Evolutionary conservation across 139 green algal genomes (phyloP).

Genomic region (Astrephomene gubernaculifera): DNA sequence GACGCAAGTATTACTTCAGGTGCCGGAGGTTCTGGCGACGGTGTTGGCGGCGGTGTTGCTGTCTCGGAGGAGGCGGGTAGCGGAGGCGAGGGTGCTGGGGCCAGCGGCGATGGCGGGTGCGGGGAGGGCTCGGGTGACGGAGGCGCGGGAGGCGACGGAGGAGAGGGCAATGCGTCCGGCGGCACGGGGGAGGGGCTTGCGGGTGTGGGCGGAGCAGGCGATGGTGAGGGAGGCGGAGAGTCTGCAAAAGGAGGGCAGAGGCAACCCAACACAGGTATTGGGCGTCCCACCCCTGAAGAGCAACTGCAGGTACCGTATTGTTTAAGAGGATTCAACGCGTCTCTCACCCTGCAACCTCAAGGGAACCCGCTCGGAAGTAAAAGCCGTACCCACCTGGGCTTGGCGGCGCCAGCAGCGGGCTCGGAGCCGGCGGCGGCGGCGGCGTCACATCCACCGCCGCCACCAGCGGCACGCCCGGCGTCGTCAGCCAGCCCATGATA

Average conservation of each 20-base stretch:
- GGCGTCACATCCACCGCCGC: constrained; percentile 4
- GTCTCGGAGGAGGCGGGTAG: not conserved
- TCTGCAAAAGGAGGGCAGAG: not conserved
- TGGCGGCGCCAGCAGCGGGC: not conserved
- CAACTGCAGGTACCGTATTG: too few species aligned
- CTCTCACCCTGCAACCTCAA: too few species aligned
- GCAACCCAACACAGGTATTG: too few species aligned
- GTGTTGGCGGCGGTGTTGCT: not conserved
- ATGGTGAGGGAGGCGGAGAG: not conserved
- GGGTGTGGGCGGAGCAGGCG: not conserved
- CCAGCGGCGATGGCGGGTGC: not conserved
- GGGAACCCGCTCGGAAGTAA: too few species aligned
- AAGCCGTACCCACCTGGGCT: too few species aligned
- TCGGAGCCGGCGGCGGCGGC: constrained; percentile 5
- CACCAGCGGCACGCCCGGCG: not conserved
- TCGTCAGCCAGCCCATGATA: constrained; percentile 11
- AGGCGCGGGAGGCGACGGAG: not conserved
- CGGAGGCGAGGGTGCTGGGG: not conserved
- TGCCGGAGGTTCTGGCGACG: not conserved
- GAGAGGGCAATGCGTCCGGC: not conserved
- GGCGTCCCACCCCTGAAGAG: too few species aligned
- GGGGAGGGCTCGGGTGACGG: not conserved
- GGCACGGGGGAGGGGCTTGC: not conserved
- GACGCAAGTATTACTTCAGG: not conserved
- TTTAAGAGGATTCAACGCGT: too few species aligned